Evolutionary conservation across 305 asterid species (phyloP), one percentile per base, ranked within the genome.

Genomic region (Fraxinus platypoda): DNA sequence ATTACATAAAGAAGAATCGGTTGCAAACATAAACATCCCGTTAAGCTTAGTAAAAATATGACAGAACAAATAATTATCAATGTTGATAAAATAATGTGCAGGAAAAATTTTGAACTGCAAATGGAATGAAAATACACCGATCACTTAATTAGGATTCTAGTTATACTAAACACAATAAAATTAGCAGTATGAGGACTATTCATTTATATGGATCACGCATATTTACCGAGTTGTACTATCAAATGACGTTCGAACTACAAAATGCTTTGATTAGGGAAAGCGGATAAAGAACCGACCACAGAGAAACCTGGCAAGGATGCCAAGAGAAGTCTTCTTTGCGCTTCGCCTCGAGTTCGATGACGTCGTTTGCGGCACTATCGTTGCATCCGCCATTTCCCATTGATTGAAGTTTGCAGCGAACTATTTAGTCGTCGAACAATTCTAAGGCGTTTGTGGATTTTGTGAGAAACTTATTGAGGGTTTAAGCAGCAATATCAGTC

Each of bases 271-370:
- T 2, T 25, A 64, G 33, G 17, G 33, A 26, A 66, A 25, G n/a
- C 6, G 43, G 76, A 66, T 71, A 74, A 19, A 52, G 80, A 66
- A 37, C 87, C 78, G 72, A 85, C 91, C 91, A 78, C 66, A 85
- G 84, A 78, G 90, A 87, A 75, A 88, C 86, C 85, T 80, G 80
- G 84, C 91, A 88, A 46, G 88, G 91, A 57, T 87, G 90, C 91
- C 91, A 88, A 30, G 91, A 87, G 85, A 75, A 75, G 85, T 83
- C 76, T 74, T 72, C 88, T 80, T 80, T 85, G 81, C 81, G 84
- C 90, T 81, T 83, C 38, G 85, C 88, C 75, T 88, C 91, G 78
- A 88, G 90, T 87, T 88, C 86, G 59, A 87, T 87, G 87, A 75
- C 82, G 79, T 82, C 91, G 86, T 86, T 73, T 76, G 19, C 79